phyloP scores from a whole-genome alignment of 768 basidiomycete genomes.

The Amanita inopinata region DNA sequence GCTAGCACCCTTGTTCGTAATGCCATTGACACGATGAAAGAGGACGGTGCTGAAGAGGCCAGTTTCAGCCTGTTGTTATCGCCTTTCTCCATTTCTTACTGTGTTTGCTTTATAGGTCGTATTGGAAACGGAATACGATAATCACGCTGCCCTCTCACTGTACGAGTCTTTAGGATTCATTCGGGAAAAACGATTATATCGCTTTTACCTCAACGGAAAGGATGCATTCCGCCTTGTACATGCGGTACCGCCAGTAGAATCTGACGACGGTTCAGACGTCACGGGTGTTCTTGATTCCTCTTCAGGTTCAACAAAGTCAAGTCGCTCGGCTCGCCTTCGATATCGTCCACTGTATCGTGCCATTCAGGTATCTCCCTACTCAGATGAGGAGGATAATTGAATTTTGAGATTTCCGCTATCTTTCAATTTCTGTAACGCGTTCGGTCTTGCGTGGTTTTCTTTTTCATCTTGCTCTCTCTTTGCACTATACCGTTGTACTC shows the following conservation, averaged over 20 bases:
- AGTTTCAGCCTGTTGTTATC: constrained; percentile 16
- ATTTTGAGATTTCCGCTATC: no score
- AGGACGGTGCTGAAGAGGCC: constrained; percentile 80
- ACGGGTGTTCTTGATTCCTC: not conserved
- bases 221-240: constrained; percentile 86
- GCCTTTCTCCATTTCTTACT: constrained; percentile 3
- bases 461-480: no score
- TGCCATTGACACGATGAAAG: constrained; percentile 79
- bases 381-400: constrained; percentile 8
- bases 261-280: constrained; percentile 24
- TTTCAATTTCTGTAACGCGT: no score
- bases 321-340: not conserved
- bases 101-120: constrained; percentile 50
- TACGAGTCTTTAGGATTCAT: constrained; percentile 94
- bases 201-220: constrained; percentile 97
- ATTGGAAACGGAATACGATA: constrained; percentile 95
- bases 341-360: constrained; percentile 7
- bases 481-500: no score
- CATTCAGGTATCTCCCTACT: constrained; percentile 9
- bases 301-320: not conserved
- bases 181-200: constrained; percentile 85
- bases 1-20: constrained; percentile 79
- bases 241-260: constrained; percentile 34
- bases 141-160: constrained; percentile 74
- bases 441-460: no score